phyloP scores from a whole-genome alignment of 2,329 filamentous ascomycete species.

The Pyricularia pennisetigena region DNA sequence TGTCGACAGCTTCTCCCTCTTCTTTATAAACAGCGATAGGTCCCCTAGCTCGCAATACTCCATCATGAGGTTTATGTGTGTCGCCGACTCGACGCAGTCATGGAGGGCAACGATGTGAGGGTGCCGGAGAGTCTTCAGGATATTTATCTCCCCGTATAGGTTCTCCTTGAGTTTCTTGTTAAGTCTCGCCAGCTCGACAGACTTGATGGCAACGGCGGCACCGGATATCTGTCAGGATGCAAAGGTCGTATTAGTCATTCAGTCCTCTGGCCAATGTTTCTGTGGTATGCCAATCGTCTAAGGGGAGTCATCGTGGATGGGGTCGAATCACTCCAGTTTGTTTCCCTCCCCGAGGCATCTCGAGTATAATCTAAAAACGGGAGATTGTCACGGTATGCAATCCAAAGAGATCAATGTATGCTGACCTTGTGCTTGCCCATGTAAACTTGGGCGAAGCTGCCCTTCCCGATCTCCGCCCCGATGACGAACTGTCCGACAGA shows the following conservation, averaged over 20 bases:
- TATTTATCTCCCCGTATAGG: slow-evolving; percentile 88
- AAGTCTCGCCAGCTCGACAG: slow-evolving; percentile 79
- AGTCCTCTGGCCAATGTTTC: not conserved
- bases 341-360: not conserved
- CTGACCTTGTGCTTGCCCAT: slow-evolving; percentile 75
- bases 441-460: slow-evolving; percentile 95
- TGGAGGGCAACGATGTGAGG: slow-evolving; percentile 95
- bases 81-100: slow-evolving; percentile 79
- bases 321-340: not conserved
- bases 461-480: slow-evolving; percentile 74
- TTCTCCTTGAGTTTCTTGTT: slow-evolving; percentile 97
- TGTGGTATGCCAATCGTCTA: not conserved
- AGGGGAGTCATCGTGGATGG: not conserved
- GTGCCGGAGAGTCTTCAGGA: slow-evolving; percentile 86
- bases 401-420: slow-evolving; percentile 2
- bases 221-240: slow-evolving; percentile 54
- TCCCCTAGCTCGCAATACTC: slow-evolving; percentile 97
- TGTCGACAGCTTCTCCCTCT: slow-evolving; percentile 68
- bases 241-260: not conserved
- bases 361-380: not conserved
- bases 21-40: slow-evolving; percentile 91
- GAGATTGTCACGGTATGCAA: not conserved
- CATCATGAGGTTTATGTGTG: slow-evolving; percentile 95
- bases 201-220: slow-evolving; percentile 89
- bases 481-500: slow-evolving; percentile 14